A percentile compares a stretch with the other conserved stretches of the same genome.
Conservation (phyloP, 768 basidiomycete species). For the Paxillus involutus region DNA sequence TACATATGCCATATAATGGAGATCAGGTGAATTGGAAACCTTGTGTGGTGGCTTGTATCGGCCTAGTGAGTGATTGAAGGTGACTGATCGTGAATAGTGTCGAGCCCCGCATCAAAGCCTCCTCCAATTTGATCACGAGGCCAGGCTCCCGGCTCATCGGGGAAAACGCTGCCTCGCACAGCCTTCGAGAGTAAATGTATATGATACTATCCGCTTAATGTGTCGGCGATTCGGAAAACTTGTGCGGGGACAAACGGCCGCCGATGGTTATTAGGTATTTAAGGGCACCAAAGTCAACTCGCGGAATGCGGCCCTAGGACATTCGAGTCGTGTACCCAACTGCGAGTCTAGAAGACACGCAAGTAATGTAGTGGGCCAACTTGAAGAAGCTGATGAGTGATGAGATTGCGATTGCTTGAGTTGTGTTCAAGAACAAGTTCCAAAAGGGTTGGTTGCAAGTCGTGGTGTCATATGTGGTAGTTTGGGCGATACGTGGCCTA, state of each 20-base stretch:
- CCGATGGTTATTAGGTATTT: not conserved
- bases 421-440: not conserved
- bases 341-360: too few relatives aligned
- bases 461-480: not conserved
- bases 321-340: not conserved
- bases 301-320: too few relatives aligned
- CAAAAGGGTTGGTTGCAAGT: not conserved
- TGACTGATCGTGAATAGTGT: not conserved
- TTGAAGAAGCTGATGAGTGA: not conserved
- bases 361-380: too few relatives aligned
- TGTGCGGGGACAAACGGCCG: not conserved
- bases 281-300: not conserved
- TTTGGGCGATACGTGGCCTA: conserved; percentile 5
- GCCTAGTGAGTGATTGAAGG: not conserved
- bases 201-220: not conserved
- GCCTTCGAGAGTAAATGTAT: not conserved
- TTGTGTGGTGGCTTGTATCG: not conserved
- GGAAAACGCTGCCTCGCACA: not conserved
- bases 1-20: conserved; percentile 2
- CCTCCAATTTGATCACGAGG: not conserved
- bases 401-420: not conserved
- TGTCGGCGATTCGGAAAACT: not conserved
- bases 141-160: not conserved
- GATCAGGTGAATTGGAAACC: not conserved
- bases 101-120: conserved; percentile 2